Base-by-base conservation (phyloP, 2,329 filamentous ascomycete genomes). In the Penicillium hordei region DNA sequence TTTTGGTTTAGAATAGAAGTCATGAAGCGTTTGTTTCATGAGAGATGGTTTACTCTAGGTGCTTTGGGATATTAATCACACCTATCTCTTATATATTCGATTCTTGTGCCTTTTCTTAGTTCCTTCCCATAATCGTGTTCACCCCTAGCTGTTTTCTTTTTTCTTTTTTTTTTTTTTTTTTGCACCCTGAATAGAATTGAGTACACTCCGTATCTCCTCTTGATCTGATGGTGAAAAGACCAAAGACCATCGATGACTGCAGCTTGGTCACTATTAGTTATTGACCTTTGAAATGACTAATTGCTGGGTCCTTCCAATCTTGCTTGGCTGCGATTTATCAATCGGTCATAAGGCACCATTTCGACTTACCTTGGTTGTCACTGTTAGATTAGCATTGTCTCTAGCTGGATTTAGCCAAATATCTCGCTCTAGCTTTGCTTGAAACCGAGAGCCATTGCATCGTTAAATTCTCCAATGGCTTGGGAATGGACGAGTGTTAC, bases 1-100 rank as follows among this genome's bases (percentile, higher is more conserved):
- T 10, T 49, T 52, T 40, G 23, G 17, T 31, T 36, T 57, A 51
- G 36, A 48, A 59, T 60, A 64, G 36, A 62, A 60, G 43, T 58
- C 56, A 53, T 48, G 29, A 55, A 55, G 51, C 49, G 34, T 48
- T 52, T 19, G 42, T 53, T 53, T 53, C 48, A 49, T 54, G 51
- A 48, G 19, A 27, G 25, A 40, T 31, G 29, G 2, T 36, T 19
- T 23, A 19, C n/a, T 48, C 25, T 15, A 19, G 10, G 21, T 40
- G 39, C 44, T 48, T 10, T 45, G 39, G 38, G 15, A 59, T 49
- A 36, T 52, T 25, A 34, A 33, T 15, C 7, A 34, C n/a, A 23
- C 5, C 27, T 46, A 23, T 17, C n/a, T 34, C 31, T 5, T 33
- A 36, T 34, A 34, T 17, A 34, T 48, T 19, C n/a, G 31, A 48